Evolutionary conservation across 306 rosid species (phyloP).

Genomic region (Delonix regia): DNA sequence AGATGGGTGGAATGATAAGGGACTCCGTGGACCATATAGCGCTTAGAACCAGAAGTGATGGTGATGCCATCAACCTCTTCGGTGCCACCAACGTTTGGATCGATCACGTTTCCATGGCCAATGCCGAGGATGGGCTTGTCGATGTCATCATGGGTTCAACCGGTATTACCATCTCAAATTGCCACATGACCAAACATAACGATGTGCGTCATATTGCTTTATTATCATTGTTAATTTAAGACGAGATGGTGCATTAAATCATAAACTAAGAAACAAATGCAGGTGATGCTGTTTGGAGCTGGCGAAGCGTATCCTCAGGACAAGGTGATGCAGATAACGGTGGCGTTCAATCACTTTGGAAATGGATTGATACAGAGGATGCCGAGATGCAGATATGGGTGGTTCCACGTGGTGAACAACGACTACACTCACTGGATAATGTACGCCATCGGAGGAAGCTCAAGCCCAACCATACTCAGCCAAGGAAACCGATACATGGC

Average conservation of each 20-base stretch:
- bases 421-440: constrained; percentile 88
- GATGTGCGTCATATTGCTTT: constrained; percentile 40
- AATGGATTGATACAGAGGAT: constrained; percentile 69
- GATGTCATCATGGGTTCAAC: constrained; percentile 64
- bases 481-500: constrained; percentile 84
- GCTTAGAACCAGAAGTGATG: constrained; percentile 47
- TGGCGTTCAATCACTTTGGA: constrained; percentile 74
- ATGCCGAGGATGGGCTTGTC: constrained; percentile 59
- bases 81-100: constrained; percentile 61
- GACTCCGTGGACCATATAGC: constrained; percentile 48
- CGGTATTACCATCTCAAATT: constrained; percentile 62
- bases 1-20: constrained; percentile 52
- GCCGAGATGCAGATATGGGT: constrained; percentile 74
- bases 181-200: constrained; percentile 62
- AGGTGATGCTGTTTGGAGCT: constrained; percentile 74
- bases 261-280: background rate
- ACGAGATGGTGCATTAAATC: too few species aligned
- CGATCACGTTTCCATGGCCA: constrained; percentile 65
- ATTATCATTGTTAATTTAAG: background rate
- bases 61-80: constrained; percentile 58
- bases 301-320: constrained; percentile 47
- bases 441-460: constrained; percentile 91
- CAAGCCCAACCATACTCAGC: constrained; percentile 73
- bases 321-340: constrained; percentile 61
- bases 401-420: constrained; percentile 77